Evolutionary conservation across 192 early-diverging fungal genomes (phyloP), one percentile per base, ranked within the genome.

Genomic region (Geranomyces michiganensis): DNA sequence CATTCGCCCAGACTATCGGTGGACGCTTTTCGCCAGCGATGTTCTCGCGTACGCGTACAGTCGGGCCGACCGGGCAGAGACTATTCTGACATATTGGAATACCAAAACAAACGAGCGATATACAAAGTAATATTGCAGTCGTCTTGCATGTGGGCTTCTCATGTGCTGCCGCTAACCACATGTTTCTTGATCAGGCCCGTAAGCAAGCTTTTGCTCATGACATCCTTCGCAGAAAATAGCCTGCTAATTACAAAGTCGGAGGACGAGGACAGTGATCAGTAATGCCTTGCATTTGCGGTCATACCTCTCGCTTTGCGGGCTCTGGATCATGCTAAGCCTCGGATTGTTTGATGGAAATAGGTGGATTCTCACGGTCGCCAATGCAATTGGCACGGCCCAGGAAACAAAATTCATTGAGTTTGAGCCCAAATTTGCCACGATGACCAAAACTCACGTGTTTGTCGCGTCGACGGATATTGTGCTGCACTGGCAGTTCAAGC

Each of bases 1-100:
- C 74, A 78, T 88, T 49, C 78, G 85, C 24, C 80, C 80, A 4
- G 77, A 87, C 65, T 86, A 88, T 58, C 76, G 78, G 46, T 85
- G 82, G 82, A 72, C 78, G 24, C 77, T 73, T 45, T 82, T 87
- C 48, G 79, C 81, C 6, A 31, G 72, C 1, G 79, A 87, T 62
- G 78, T 83, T 4, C 48, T 87, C 47, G 85, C 81, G 15, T 87
- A 85, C 56, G 73, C 84, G 0, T 82, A 73, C 49, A 73, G 74
- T 47, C 68, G 78, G 43, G 65, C 74, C 9, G 83, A 87, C 22
- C 62, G 70, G 27, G 60, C 75, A 0, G 83, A 87, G 27, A 82
- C 73, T 17, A 70, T 56, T 12, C 29, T 85, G 13, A 71, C 79
- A 13, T 87, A 83, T 64, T 88, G 87, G 87, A 88, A 88, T 55